Percentiles rank a stretch among this genome's conserved stretches.
phyloP scores from a whole-genome alignment of 2,329 filamentous ascomycete species.

The Venturia oleaginea region DNA sequence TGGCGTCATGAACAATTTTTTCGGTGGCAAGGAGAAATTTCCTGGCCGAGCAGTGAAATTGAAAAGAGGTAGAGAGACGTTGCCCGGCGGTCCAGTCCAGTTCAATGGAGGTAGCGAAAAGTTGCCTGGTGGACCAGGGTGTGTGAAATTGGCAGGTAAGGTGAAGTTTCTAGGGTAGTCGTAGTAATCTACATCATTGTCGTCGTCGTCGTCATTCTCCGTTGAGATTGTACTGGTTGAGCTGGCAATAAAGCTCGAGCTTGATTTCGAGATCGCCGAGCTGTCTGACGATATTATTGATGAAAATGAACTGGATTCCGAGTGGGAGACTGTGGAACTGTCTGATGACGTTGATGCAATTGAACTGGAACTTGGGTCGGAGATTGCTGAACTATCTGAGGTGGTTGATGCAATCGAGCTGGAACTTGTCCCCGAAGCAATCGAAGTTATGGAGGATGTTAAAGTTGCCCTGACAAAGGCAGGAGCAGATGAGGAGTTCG shows the following conservation, averaged over 20 bases:
- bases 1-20: neutral
- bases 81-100: neutral
- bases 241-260: neutral
- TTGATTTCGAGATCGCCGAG: no score
- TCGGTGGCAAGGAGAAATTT: neutral
- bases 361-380: neutral
- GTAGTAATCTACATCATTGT: neutral
- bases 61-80: neutral
- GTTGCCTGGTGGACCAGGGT: neutral
- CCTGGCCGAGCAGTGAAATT: neutral
- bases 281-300: no score
- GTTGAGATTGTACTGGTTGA: neutral
- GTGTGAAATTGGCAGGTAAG: neutral
- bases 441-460: neutral
- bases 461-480: neutral
- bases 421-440: neutral
- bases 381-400: neutral
- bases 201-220: neutral
- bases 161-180: neutral
- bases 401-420: neutral
- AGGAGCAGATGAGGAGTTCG: neutral
- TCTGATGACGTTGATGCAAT: neutral
- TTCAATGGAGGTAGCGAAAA: neutral
- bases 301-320: no score
- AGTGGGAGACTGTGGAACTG: neutral